These are phyloP conservation scores for Rhizophagus sp. DNA, from an alignment of 192 early-diverging fungal genomes.

Conservation along the genomic window DNA sequence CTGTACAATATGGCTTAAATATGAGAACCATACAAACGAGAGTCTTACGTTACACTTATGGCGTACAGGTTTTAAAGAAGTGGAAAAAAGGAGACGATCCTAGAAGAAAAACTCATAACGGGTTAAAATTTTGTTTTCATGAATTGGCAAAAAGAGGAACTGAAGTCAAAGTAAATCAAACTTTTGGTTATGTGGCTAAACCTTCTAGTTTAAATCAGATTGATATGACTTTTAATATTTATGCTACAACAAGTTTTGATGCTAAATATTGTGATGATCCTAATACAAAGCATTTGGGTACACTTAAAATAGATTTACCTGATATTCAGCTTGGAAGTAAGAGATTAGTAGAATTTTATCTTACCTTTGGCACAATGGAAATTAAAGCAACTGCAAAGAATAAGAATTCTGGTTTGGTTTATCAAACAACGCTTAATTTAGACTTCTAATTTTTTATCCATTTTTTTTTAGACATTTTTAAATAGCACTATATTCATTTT, in stretches of 20 bases:
- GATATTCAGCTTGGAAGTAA: slow-evolving; percentile 8
- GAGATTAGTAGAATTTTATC: slow-evolving; percentile 9
- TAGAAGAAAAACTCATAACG: not conserved
- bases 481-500: not conserved
- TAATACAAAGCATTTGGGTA: not conserved
- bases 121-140: not conserved
- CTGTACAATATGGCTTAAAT: slow-evolving; percentile 37
- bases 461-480: too few relatives aligned
- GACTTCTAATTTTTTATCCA: not conserved
- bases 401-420: slow-evolving; percentile 3
- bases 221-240: slow-evolving; percentile 15
- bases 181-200: not conserved
- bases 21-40: slow-evolving; percentile 13
- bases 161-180: slow-evolving; percentile 13
- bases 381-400: slow-evolving; percentile 22
- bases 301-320: slow-evolving; percentile 2
- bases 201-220: slow-evolving; percentile 15
- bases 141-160: not conserved
- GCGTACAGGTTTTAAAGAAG: not conserved
- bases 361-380: slow-evolving; percentile 16
- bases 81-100: slow-evolving; percentile 3
- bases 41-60: slow-evolving; percentile 10
- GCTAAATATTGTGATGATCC: slow-evolving; percentile 24
- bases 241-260: not conserved
- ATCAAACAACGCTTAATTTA: slow-evolving; percentile 3